Conservation (phyloP, 768 basidiomycete species). For the Boletus rubropictus region DNA sequence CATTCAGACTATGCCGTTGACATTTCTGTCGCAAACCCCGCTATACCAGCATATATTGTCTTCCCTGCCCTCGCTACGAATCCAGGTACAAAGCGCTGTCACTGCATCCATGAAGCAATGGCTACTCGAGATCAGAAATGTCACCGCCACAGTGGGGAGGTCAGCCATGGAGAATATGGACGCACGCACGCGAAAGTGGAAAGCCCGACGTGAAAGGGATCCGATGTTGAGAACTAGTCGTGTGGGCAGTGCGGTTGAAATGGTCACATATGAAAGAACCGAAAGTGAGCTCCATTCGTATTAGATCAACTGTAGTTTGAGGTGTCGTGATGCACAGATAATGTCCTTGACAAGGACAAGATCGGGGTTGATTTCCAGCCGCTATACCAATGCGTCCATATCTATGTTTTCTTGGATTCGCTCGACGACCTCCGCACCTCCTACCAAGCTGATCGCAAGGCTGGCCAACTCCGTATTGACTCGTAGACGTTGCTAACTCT, state of each 20-base stretch:
- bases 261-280: slow-evolving; percentile 87
- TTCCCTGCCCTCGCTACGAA: slow-evolving; percentile 84
- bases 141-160: slow-evolving; percentile 78
- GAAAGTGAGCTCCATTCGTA: slow-evolving; percentile 61
- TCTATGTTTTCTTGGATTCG: slow-evolving; percentile 88
- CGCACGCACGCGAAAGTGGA: slow-evolving; percentile 74
- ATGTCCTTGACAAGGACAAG: slow-evolving; percentile 87
- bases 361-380: slow-evolving; percentile 91
- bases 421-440: slow-evolving; percentile 83
- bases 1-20: slow-evolving; percentile 84
- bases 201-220: slow-evolving; percentile 77
- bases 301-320: slow-evolving; percentile 5
- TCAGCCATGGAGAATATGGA: slow-evolving; percentile 92
- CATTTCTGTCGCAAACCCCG: slow-evolving; percentile 85
- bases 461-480: slow-evolving; percentile 20
- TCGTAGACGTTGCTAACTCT: slow-evolving; percentile 12
- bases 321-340: slow-evolving; percentile 43
- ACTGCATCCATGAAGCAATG: slow-evolving; percentile 95
- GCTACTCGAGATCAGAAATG: slow-evolving; percentile 90
- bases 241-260: slow-evolving; percentile 88
- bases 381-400: slow-evolving; percentile 94
- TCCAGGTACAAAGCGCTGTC: slow-evolving; percentile 88
- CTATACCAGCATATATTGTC: slow-evolving; percentile 89
- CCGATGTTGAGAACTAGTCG: slow-evolving; percentile 67
- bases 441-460: slow-evolving; percentile 97